Conservation (phyloP, 2,329 filamentous ascomycete species). For the Colletotrichum tropicale region DNA sequence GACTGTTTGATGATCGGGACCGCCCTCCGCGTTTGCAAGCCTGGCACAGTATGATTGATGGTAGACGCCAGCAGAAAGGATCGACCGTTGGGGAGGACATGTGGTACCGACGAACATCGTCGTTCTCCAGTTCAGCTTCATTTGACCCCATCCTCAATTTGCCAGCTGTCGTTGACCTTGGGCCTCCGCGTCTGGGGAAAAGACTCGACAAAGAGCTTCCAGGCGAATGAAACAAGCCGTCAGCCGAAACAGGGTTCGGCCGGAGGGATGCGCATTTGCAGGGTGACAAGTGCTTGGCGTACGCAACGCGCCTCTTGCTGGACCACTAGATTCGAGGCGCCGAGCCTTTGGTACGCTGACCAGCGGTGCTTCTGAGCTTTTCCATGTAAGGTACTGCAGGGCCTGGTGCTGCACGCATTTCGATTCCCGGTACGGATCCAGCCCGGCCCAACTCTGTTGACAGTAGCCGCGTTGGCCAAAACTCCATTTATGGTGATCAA, state of each 20-base stretch:
- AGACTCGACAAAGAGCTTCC: not conserved
- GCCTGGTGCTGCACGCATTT: not conserved
- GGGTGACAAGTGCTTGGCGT: slow-evolving; percentile 7
- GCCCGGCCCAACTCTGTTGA: not conserved
- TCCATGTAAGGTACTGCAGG: slow-evolving; percentile 17
- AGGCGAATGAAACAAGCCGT: not conserved
- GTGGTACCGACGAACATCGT: not conserved
- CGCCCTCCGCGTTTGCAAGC: not conserved
- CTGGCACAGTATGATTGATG: not conserved
- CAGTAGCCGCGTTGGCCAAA: not conserved
- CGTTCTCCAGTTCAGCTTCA: not conserved
- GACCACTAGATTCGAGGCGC: not conserved
- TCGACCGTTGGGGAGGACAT: not conserved
- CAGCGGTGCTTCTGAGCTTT: not conserved
- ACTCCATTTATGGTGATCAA: not conserved
- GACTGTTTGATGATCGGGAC: not conserved
- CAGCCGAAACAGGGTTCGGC: slow-evolving; percentile 1
- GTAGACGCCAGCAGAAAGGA: not conserved
- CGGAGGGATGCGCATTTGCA: not conserved
- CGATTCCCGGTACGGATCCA: not conserved
- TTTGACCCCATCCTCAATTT: not conserved
- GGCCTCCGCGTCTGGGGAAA: not conserved
- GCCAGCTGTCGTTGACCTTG: not conserved
- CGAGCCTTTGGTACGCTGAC: not conserved
- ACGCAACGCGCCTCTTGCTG: not conserved